Conservation (phyloP, 2,329 filamentous ascomycete genomes). For the Aspergillus carbonarius region DNA sequence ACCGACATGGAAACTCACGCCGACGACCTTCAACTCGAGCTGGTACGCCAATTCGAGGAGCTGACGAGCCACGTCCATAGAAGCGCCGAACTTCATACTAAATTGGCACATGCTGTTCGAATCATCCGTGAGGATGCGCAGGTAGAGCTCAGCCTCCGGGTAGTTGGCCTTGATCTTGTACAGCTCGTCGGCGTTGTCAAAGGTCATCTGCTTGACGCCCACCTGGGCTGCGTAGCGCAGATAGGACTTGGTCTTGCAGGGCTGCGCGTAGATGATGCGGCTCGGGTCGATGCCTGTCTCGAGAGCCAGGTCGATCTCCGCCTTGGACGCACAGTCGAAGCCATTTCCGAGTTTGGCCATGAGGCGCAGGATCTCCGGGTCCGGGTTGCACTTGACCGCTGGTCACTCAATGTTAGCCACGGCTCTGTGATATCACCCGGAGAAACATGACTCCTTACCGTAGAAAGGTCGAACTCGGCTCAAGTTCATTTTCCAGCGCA, state of each 20-base stretch:
- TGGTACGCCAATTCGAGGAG: conserved; percentile 78
- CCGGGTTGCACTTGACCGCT: conserved; percentile 99
- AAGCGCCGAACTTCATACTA: conserved; percentile 95
- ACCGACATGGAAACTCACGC: conserved; percentile 96
- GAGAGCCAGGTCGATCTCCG: conserved; percentile 91
- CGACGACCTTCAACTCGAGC: conserved; percentile 84
- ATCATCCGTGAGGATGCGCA: conserved; percentile 95
- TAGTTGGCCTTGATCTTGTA: conserved; percentile 95
- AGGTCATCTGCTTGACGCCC: conserved; percentile 97
- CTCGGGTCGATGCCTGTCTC: conserved; percentile 77
- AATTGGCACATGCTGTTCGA: conserved; percentile 90
- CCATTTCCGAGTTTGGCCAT: conserved; percentile 86
- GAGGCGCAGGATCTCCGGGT: conserved; percentile 82
- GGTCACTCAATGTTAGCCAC: conserved; percentile 7
- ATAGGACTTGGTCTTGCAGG: conserved; percentile 99
- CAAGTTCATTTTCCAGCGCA: conserved; percentile 96
- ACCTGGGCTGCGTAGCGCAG: conserved; percentile 81
- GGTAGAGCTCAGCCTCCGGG: conserved; percentile 83
- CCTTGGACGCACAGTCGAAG: conserved; percentile 98
- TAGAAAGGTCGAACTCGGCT: conserved; percentile 94
- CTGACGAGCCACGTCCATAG: conserved; percentile 74
- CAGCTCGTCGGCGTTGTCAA: conserved; percentile 96
- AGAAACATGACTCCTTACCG: conserved; percentile 57
- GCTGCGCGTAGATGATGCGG: conserved; percentile 98
- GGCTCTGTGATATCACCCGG: background rate